phyloP scores from a whole-genome alignment of 345 rosid species.

The Heritiera fomes region DNA sequence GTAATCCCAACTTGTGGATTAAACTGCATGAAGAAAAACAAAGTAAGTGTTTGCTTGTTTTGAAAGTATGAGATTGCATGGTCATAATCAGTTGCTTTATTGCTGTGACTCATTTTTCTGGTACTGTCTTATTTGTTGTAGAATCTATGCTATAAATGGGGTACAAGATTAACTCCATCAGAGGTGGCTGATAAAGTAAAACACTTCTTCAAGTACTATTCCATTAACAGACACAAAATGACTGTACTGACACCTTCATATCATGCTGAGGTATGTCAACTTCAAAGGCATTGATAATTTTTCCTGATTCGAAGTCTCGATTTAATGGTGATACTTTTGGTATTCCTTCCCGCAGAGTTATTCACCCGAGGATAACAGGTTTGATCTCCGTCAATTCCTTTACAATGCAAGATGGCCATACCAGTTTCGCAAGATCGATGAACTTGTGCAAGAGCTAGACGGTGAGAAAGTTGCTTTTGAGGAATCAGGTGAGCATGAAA shows the following conservation, averaged over 20 bases:
- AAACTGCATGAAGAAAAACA: neutral
- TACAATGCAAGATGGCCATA: constrained; percentile 85
- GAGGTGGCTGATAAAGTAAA: constrained; percentile 95
- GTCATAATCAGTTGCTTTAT: neutral
- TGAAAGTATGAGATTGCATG: neutral
- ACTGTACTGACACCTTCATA: constrained; percentile 90
- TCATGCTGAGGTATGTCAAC: constrained; percentile 79
- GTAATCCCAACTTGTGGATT: neutral
- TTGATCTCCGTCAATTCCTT: constrained; percentile 86
- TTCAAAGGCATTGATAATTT: neutral
- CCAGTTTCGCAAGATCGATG: constrained; percentile 83
- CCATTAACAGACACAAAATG: constrained; percentile 96
- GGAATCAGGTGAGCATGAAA: constrained; percentile 28
- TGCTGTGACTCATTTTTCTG: constrained; percentile 18
- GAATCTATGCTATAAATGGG: constrained; percentile 97
- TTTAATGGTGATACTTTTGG: neutral
- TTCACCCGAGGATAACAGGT: constrained; percentile 93
- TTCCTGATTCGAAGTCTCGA: neutral
- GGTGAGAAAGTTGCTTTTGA: constrained; percentile 55
- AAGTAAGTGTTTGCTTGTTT: neutral
- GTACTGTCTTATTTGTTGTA: constrained; percentile 33
- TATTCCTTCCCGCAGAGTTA: constrained; percentile 57
- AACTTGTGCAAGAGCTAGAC: constrained; percentile 62
- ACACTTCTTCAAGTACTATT: constrained; percentile 89
- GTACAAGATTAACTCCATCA: constrained; percentile 64